Conservation (phyloP, 495 filamentous ascomycete species). For the Glutinoglossum americanum region DNA sequence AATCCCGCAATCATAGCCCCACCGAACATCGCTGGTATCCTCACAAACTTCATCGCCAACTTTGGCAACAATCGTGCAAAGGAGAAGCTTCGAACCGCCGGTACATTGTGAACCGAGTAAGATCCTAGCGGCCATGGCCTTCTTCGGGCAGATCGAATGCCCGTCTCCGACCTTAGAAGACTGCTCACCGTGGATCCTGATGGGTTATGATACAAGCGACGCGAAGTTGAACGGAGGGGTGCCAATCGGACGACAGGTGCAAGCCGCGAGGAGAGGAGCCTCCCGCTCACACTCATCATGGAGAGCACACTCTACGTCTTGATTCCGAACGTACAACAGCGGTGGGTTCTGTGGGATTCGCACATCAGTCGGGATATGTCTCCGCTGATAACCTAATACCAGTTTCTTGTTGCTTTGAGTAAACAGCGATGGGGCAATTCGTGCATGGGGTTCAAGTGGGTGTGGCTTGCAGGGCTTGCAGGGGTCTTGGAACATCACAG, state of each 20-base stretch:
- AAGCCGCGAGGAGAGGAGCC: conserved; percentile 53
- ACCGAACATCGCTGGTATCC: conserved; percentile 78
- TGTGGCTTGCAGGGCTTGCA: not conserved
- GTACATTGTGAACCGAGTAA: conserved; percentile 66
- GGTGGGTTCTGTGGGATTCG: not conserved
- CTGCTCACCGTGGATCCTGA: conserved; percentile 36
- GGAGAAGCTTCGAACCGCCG: conserved; percentile 65
- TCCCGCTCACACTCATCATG: conserved; percentile 76
- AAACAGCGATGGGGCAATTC: not conserved
- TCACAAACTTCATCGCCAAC: conserved; percentile 65
- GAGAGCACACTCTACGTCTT: not conserved
- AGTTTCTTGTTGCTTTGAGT: not conserved
- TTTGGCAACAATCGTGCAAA: conserved; percentile 74
- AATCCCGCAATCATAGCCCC: conserved; percentile 67
- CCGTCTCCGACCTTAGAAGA: conserved; percentile 41
- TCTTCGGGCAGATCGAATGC: conserved; percentile 32
- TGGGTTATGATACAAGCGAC: conserved; percentile 41
- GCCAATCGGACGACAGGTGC: conserved; percentile 39
- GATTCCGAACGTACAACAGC: not conserved
- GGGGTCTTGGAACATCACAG: not conserved
- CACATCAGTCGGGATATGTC: not conserved
- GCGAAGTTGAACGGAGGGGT: conserved; percentile 26
- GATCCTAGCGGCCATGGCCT: conserved; percentile 53
- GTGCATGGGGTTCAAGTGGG: not conserved
- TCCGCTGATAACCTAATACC: not conserved